phyloP scores from a whole-genome alignment of 2,329 filamentous ascomycete genomes.

The Colletotrichum sidae region DNA sequence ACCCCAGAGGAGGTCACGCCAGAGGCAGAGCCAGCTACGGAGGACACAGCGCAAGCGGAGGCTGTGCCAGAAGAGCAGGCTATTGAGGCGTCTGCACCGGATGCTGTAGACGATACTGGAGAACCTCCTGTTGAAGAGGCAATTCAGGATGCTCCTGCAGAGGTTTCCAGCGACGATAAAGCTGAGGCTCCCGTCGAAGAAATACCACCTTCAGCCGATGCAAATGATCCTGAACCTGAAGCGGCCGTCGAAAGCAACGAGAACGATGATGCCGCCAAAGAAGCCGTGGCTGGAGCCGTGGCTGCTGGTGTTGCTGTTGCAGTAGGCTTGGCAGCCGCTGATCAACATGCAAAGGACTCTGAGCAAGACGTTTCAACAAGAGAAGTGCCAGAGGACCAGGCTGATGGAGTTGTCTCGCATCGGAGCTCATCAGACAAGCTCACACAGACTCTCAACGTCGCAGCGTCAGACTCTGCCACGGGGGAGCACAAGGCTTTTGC shows the following conservation, averaged over 20 bases:
- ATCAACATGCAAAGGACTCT: conserved; percentile 10
- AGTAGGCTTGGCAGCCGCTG: conserved; percentile 2
- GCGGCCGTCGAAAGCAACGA: neutral
- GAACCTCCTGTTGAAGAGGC: neutral
- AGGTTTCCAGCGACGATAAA: neutral
- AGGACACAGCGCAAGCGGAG: neutral
- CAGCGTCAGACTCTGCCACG: neutral
- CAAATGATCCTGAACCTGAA: neutral
- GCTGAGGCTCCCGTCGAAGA: too few relatives aligned
- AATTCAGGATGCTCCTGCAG: neutral
- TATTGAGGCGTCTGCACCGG: neutral
- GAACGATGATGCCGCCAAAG: neutral
- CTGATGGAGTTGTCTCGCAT: conserved; percentile 6
- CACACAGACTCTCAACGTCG: conserved; percentile 29
- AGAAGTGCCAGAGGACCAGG: neutral
- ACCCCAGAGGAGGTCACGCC: neutral
- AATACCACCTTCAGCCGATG: neutral
- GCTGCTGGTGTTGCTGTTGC: conserved; percentile 16
- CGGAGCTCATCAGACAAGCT: conserved; percentile 35
- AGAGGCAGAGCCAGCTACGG: neutral
- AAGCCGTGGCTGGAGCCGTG: conserved; percentile 8
- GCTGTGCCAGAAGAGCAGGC: neutral
- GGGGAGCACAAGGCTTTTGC: neutral
- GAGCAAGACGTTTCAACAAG: conserved; percentile 4
- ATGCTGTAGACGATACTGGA: conserved; percentile 1